phyloP scores from a whole-genome alignment of 306 rosid genomes.

The Chamaecrista fasciculata region DNA sequence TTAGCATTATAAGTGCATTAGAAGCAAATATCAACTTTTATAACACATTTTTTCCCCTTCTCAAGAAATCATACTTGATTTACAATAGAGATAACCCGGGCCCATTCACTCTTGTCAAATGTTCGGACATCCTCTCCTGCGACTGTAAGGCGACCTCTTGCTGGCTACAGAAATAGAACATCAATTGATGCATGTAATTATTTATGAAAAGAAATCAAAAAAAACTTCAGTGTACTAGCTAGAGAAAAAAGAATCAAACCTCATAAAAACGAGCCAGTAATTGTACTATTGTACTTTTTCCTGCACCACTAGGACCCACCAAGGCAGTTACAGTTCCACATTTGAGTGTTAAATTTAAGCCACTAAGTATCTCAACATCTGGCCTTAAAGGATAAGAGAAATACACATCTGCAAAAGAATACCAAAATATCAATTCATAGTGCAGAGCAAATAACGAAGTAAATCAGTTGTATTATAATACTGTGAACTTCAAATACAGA shows the following conservation, averaged over 20 bases:
- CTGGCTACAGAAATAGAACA: slow-evolving; percentile 58
- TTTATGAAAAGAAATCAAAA: slow-evolving; percentile 24
- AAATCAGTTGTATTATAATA: slow-evolving; percentile 2
- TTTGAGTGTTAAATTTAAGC: slow-evolving; percentile 70
- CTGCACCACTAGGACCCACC: slow-evolving; percentile 91
- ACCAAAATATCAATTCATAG: slow-evolving; percentile 22
- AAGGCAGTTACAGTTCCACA: slow-evolving; percentile 91
- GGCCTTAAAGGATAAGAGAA: slow-evolving; percentile 94
- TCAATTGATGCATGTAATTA: slow-evolving; percentile 17
- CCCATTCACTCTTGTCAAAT: slow-evolving; percentile 97
- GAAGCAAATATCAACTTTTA: slow-evolving; percentile 20
- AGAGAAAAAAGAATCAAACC: slow-evolving; percentile 49
- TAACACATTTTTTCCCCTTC: background rate
- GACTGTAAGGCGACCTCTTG: slow-evolving; percentile 76
- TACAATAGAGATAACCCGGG: slow-evolving; percentile 75
- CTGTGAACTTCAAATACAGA: background rate
- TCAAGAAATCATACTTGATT: slow-evolving; percentile 64
- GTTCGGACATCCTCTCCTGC: slow-evolving; percentile 86
- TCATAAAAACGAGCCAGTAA: slow-evolving; percentile 91
- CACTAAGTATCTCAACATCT: slow-evolving; percentile 60
- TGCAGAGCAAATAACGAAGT: slow-evolving; percentile 11
- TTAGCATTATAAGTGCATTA: slow-evolving; percentile 8
- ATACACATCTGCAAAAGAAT: slow-evolving; percentile 62
- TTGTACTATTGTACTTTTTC: slow-evolving; percentile 94
- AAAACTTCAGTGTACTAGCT: slow-evolving; percentile 13